A percentile compares a stretch with the other conserved stretches of the same genome.
Evolutionary conservation across 257 asterid genomes (phyloP).

Genomic region (Asclepias syriaca): DNA sequence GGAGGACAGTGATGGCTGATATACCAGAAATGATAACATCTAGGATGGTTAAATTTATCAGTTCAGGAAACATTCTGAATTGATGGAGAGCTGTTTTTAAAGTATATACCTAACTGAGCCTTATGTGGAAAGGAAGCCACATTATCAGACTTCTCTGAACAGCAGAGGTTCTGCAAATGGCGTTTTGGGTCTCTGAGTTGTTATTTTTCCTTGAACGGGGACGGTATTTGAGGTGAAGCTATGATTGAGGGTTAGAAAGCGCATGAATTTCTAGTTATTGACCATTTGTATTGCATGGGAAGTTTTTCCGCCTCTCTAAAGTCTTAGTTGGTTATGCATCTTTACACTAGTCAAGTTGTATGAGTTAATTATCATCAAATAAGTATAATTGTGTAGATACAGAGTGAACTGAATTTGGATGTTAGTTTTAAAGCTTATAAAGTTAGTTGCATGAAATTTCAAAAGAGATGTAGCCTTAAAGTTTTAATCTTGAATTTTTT

Average conservation of each 20-base stretch:
- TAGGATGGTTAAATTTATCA: constrained; percentile 8
- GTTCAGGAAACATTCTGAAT: background rate
- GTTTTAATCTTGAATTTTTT: no score
- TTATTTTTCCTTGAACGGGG: background rate
- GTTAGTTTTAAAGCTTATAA: background rate
- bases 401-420: background rate
- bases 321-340: background rate
- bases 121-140: background rate
- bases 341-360: background rate
- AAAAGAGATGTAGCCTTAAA: no score
- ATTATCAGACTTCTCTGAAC: background rate
- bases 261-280: background rate
- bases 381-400: background rate
- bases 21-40: constrained; percentile 7
- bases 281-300: background rate
- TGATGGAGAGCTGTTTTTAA: background rate
- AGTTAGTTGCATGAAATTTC: background rate
- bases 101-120: background rate
- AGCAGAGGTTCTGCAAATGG: background rate
- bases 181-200: background rate
- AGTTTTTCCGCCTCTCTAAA: background rate
- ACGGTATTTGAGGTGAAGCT: background rate
- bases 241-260: background rate
- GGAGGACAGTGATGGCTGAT: constrained; percentile 42
- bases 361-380: background rate